Base-by-base conservation (phyloP, 2,329 filamentous ascomycete species). In the Cadophora sp. region DNA sequence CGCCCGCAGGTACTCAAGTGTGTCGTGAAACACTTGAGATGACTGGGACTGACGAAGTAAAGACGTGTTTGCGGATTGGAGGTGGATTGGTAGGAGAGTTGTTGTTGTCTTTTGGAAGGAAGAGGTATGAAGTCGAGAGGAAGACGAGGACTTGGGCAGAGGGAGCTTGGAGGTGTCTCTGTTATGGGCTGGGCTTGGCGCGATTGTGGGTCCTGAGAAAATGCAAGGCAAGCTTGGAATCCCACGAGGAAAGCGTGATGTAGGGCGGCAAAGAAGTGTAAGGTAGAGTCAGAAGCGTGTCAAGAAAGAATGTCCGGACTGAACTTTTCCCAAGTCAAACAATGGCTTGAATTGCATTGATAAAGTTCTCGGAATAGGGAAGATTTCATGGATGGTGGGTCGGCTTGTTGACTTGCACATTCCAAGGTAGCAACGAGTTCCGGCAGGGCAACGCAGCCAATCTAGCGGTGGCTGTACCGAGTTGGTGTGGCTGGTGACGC, bases 51-150 rank as follows among this genome's bases (percentile, higher is more conserved):
- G 64, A 43, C 48, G 70, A 67, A 40, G 69, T 63, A 61, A 69
- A 73, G 50, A 58, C 51, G 65, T 62, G 77, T 74, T 73, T 68
- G 73, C 73, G 68, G 74, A 73, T 61, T 67, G 72, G 68, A 61
- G 51, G 22, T 2, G 31, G 53, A 65, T 29, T 60, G 64, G 34
- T 66, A 40, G 27, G 55, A 60, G 37, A 53, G 58, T 64, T 65
- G 65, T 61, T 64, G 69, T 62, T 50, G 64, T 62, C 27, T 37
- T 51, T 55, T 59, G 29, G 58, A 61, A 53, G 61, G 61, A 56
- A 68, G 43, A 62, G 48, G 46, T 64, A 67, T 55, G 58, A 40
- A 37, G 31, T 64, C 26, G 31, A 48, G 51, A 53, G 14, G 34
- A 48, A 29, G 64, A 65, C 27, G 64, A 66, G 34, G 55, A 53